Evolutionary conservation across 345 rosid species (phyloP), one percentile per base, ranked within the genome.

Genomic region (Angophora floribunda): DNA sequence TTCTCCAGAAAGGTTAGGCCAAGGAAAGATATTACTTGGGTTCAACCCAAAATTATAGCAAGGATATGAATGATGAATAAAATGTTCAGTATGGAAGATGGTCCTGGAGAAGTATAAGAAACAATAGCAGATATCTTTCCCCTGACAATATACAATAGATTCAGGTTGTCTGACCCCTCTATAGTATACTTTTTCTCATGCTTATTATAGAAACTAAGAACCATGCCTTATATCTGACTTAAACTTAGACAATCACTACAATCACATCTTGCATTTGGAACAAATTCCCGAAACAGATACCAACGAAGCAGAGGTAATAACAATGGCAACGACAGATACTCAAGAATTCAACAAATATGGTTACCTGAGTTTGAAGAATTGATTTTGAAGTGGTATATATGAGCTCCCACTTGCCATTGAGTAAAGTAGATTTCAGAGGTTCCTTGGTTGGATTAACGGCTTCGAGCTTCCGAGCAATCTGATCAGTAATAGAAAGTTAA

Each of bases 361-460:
- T 87, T 80, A 96, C 99, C 96, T 96, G 90, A 28, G 96, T 96
- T 87, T 96, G 98, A 88, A 96, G 89, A 90, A 97, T 96, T 7
- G 98, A 96, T 85, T 90, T 91, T 61, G 99, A 97, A 52, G 99
- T 97, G 24, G 99, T 97, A 88, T 95, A 96, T 85, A 96, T 90
- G 87, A 97, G 99, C 93, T 97, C 98, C 99, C 99, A 96, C 91
- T 97, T 96, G 49, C 99, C 98, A 94, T 95, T 90, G 13, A 96
- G 51, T 32, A 96, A 93, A 86, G 90, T 93, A 84, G 99, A 96
- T 30, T 96, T 97, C 52, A 97, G 88, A 45, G 98, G 98, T 93
- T 93, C 95, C 93, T 93, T 97, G 4, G 93, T 94, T 19, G 96
- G 98, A 91, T 89, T 96, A 44, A 92, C 97, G 26, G 95, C 96